Evolutionary conservation across 495 filamentous ascomycete species (phyloP).

Genomic region (Hypoxylon intermedium): DNA sequence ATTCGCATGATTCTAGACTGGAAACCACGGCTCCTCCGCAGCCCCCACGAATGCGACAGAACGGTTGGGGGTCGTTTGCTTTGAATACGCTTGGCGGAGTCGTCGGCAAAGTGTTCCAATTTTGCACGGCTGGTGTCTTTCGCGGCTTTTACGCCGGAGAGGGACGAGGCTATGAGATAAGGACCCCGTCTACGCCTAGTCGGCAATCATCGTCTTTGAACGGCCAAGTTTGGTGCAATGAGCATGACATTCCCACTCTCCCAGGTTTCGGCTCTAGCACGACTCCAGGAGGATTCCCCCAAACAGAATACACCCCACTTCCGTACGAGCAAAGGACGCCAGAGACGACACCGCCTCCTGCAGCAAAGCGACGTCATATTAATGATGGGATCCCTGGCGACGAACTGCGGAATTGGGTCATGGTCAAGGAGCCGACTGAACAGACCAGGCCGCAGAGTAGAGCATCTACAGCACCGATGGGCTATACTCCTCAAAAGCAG

Average conservation of each 20-base stretch:
- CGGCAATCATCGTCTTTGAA: conserved; percentile 24
- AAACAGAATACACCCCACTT: conserved; percentile 35
- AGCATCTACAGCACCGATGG: conserved; percentile 28
- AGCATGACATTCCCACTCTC: conserved; percentile 39
- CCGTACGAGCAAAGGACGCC: conserved; percentile 45
- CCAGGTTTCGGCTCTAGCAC: conserved; percentile 25
- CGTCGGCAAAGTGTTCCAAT: conserved; percentile 81
- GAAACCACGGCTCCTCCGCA: conserved; percentile 8
- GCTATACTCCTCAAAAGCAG: conserved; percentile 15
- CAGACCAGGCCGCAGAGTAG: conserved; percentile 26
- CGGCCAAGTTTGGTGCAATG: conserved; percentile 40
- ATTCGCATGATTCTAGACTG: conserved; percentile 25
- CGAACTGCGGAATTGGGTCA: conserved; percentile 75
- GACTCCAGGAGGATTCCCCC: conserved; percentile 28
- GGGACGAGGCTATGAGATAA: conserved; percentile 68
- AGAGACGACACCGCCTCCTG: conserved; percentile 55
- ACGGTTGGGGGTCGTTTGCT: conserved; percentile 56
- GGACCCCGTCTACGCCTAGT: conserved; percentile 12
- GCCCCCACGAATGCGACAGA: conserved; percentile 8
- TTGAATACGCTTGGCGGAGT: conserved; percentile 59
- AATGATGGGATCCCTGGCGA: conserved; percentile 49
- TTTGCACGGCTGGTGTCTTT: conserved; percentile 77
- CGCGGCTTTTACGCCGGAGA: conserved; percentile 86
- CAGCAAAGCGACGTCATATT: conserved; percentile 61
- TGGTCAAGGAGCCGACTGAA: conserved; percentile 61